Evolutionary conservation across 805 yeast species (phyloP).

Genomic region (Clavispora santaluciae): DNA sequence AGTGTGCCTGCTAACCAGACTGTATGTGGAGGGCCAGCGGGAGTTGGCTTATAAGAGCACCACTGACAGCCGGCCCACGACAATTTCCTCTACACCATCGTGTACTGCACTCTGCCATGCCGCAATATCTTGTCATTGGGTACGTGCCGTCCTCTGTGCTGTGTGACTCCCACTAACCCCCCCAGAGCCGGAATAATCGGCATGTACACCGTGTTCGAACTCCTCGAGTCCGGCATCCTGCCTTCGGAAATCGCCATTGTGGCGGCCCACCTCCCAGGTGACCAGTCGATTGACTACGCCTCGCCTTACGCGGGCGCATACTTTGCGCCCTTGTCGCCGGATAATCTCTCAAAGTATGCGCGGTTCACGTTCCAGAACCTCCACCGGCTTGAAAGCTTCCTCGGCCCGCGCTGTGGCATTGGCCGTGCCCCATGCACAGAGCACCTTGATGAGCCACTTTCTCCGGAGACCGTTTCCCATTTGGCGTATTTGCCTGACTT

Average conservation of each 20-base stretch:
- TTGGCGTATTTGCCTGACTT: constrained; percentile 1
- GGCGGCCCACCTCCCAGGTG: constrained; percentile 3
- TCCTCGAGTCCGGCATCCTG: not conserved
- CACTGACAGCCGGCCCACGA: no score
- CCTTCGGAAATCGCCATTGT: not conserved
- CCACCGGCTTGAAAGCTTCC: not conserved
- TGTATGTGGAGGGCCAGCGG: no score
- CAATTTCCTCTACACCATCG: no score
- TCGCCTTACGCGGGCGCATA: constrained; percentile 4
- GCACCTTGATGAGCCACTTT: not conserved
- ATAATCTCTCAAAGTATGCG: not conserved
- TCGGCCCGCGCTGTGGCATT: constrained; percentile 1
- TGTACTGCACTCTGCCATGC: not conserved
- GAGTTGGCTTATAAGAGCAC: no score
- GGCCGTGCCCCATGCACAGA: not conserved
- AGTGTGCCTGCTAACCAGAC: no score
- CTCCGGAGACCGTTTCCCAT: not conserved
- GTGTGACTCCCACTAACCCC: not conserved
- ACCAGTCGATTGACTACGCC: constrained; percentile 1
- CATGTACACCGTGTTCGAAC: constrained; percentile 4
- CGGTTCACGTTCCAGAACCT: constrained; percentile 1
- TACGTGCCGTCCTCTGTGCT: not conserved
- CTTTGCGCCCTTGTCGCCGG: not conserved
- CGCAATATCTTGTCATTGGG: constrained; percentile 1
- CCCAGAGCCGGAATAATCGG: constrained; percentile 5